Evolutionary conservation across 306 rosid genomes (phyloP).

Genomic region (Pachyrhizus erosus): DNA sequence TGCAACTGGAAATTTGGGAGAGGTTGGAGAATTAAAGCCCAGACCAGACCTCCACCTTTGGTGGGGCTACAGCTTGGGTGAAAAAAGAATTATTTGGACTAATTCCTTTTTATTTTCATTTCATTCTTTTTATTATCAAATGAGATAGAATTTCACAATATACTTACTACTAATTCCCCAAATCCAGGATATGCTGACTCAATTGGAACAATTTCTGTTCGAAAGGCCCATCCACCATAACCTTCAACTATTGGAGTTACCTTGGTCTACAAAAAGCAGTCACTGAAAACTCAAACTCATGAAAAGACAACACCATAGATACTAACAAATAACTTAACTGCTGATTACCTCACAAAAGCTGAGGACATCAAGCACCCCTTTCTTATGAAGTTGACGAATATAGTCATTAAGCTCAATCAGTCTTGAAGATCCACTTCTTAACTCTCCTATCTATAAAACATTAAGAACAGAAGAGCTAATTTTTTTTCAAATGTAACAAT

Average conservation of each 20-base stretch:
- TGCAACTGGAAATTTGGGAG: slow-evolving; percentile 12
- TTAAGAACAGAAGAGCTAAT: slow-evolving; percentile 35
- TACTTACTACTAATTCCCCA: slow-evolving; percentile 96
- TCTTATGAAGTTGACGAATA: slow-evolving; percentile 84
- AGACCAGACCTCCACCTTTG: background rate
- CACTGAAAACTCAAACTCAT: slow-evolving; percentile 45
- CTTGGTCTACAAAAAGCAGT: slow-evolving; percentile 78
- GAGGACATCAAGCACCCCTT: slow-evolving; percentile 80
- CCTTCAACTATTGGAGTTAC: slow-evolving; percentile 99
- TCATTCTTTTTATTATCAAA: slow-evolving; percentile 19
- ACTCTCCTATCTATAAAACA: slow-evolving; percentile 86
- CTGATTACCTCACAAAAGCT: slow-evolving; percentile 93
- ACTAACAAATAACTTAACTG: slow-evolving; percentile 16
- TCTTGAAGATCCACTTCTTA: slow-evolving; percentile 90
- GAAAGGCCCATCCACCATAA: slow-evolving; percentile 99
- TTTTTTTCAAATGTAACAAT: slow-evolving; percentile 18
- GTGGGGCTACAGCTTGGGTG: background rate
- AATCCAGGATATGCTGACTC: slow-evolving; percentile 99
- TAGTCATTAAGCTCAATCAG: slow-evolving; percentile 87
- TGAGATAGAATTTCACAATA: slow-evolving; percentile 31
- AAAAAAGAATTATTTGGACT: background rate
- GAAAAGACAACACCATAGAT: slow-evolving; percentile 27
- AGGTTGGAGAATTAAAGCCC: background rate
- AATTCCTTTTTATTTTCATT: slow-evolving; percentile 4
- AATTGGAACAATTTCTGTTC: slow-evolving; percentile 92